phyloP scores from a whole-genome alignment of 768 basidiomycete genomes.

The Polyporus arcularius region DNA sequence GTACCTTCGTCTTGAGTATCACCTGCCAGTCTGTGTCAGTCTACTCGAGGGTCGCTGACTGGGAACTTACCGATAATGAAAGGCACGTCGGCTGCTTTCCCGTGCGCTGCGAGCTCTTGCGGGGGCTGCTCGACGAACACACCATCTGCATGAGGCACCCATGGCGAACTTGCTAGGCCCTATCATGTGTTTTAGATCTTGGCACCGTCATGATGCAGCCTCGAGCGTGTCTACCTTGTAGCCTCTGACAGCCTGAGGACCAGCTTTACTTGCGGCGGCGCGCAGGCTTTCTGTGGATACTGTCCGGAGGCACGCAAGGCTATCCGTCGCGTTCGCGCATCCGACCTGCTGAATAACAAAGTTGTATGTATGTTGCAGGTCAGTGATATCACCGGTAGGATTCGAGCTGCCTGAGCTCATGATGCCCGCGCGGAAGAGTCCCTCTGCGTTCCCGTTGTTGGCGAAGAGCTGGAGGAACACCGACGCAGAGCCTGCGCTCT shows the following conservation, averaged over 20 bases:
- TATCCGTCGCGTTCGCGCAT: slow-evolving; percentile 37
- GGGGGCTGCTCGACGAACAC: slow-evolving; percentile 45
- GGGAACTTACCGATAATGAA: slow-evolving; percentile 42
- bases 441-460: slow-evolving; percentile 25
- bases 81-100: slow-evolving; percentile 49
- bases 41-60: background rate
- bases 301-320: slow-evolving; percentile 43
- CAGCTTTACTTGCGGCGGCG: slow-evolving; percentile 34
- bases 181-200: background rate
- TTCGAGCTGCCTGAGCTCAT: slow-evolving; percentile 27
- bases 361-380: slow-evolving; percentile 42
- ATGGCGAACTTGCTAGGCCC: slow-evolving; percentile 33
- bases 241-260: slow-evolving; percentile 23
- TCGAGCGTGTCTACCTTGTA: slow-evolving; percentile 21
- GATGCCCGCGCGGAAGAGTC: slow-evolving; percentile 36
- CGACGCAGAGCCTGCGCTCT: slow-evolving; percentile 39
- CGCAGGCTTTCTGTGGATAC: slow-evolving; percentile 34
- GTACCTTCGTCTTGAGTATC: slow-evolving; percentile 59
- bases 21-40: background rate
- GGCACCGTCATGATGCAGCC: too few relatives aligned
- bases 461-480: slow-evolving; percentile 29
- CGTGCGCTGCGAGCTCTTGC: slow-evolving; percentile 42
- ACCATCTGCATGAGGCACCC: slow-evolving; percentile 52
- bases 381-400: slow-evolving; percentile 14
- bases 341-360: slow-evolving; percentile 37